Evolutionary conservation across 2,329 filamentous ascomycete species (phyloP).

Genomic region (Ciborinia camelliae): DNA sequence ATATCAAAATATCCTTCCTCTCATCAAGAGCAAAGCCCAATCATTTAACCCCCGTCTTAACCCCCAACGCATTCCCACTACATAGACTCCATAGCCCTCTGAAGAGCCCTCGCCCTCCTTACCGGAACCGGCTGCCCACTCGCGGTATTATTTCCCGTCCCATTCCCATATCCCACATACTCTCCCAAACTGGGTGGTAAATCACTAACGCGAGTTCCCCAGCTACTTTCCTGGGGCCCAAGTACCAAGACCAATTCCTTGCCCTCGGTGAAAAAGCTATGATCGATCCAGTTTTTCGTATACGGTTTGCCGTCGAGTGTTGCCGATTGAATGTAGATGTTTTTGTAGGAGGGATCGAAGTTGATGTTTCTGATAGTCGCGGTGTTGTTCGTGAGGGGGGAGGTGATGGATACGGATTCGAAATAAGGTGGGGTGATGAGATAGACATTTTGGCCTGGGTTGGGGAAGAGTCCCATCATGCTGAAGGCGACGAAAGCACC

Average conservation of each 20-base stretch:
- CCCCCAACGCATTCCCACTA: conserved; percentile 10
- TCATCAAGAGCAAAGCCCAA: conserved; percentile 24
- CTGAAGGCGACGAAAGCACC: conserved; percentile 34
- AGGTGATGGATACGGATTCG: conserved; percentile 54
- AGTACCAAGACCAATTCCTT: conserved; percentile 60
- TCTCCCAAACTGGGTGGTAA: conserved; percentile 55
- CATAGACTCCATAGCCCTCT: conserved; percentile 10
- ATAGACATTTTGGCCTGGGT: conserved; percentile 67
- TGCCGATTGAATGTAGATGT: conserved; percentile 62
- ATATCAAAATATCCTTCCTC: background rate
- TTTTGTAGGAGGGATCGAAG: conserved; percentile 56
- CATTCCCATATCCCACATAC: conserved; percentile 31
- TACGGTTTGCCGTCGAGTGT: conserved; percentile 59
- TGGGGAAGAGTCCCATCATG: conserved; percentile 55
- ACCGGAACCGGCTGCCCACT: conserved; percentile 12
- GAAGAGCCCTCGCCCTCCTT: conserved; percentile 26
- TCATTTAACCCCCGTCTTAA: conserved; percentile 29
- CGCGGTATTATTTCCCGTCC: conserved; percentile 24
- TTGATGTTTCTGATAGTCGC: conserved; percentile 58
- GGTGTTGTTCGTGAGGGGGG: conserved; percentile 54
- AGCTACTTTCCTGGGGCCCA: conserved; percentile 57
- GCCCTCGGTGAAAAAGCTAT: conserved; percentile 65
- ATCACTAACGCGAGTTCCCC: conserved; percentile 59
- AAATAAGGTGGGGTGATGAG: conserved; percentile 68
- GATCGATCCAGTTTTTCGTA: conserved; percentile 64